phyloP scores from a whole-genome alignment of 192 early-diverging fungal species.

The Kickxella alabastrina region DNA sequence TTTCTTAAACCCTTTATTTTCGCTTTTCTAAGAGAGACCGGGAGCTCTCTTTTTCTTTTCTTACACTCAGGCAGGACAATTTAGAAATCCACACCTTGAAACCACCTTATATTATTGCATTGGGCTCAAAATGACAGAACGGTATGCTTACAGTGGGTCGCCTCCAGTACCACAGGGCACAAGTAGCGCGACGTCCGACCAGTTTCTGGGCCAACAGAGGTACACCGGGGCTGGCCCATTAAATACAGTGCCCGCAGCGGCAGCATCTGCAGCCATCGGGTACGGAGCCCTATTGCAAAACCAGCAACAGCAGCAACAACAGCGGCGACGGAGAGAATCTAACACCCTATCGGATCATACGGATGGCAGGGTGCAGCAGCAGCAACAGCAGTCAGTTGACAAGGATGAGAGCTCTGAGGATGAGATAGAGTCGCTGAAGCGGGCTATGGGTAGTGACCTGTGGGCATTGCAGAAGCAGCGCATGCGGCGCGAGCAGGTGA shows the following conservation, averaged over 20 bases:
- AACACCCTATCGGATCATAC: conserved; percentile 36
- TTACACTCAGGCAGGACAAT: no score
- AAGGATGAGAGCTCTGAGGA: conserved; percentile 37
- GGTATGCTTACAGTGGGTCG: conserved; percentile 23
- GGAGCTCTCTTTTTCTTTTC: no score
- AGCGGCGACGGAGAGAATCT: conserved; percentile 32
- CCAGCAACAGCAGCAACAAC: conserved; percentile 23
- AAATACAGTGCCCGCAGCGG: conserved; percentile 13
- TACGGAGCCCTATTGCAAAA: conserved; percentile 29
- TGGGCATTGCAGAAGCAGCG: conserved; percentile 43
- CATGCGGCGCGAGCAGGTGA: conserved; percentile 32
- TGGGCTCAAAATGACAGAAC: conserved; percentile 27
- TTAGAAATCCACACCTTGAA: no score
- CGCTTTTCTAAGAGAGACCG: not conserved
- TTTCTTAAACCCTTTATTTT: not conserved
- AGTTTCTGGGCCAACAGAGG: conserved; percentile 13
- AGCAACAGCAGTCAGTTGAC: conserved; percentile 5
- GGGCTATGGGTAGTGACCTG: conserved; percentile 43
- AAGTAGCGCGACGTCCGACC: conserved; percentile 17
- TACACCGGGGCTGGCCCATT: conserved; percentile 5
- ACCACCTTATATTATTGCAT: no score
- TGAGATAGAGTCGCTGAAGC: conserved; percentile 47
- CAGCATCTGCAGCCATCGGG: conserved; percentile 15
- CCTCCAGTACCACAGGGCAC: conserved; percentile 15
- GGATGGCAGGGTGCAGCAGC: conserved; percentile 20